Evolutionary conservation across 169 alveolate genomes (phyloP).

Genomic region (Eimeria sp.): DNA sequence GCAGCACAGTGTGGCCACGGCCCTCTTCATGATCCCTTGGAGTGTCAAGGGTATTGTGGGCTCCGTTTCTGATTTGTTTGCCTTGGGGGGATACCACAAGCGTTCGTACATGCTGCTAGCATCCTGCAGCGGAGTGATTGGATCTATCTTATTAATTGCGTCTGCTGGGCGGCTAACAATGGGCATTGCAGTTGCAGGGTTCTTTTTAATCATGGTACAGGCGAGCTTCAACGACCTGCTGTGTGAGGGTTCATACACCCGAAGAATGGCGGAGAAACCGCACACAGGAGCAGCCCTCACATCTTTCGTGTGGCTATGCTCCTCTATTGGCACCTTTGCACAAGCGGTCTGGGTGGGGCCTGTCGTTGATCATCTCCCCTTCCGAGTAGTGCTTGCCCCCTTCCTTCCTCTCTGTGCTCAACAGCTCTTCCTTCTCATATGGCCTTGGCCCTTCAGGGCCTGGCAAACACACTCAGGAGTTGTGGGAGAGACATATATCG

Average conservation of each 20-base stretch:
- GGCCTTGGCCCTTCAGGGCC: conserved; percentile 79
- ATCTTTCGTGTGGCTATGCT: conserved; percentile 80
- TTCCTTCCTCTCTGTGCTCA: conserved; percentile 72
- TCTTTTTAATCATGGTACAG: conserved; percentile 71
- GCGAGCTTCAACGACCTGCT: conserved; percentile 77
- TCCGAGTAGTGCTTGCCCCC: conserved; percentile 48
- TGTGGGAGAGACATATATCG: conserved; percentile 30
- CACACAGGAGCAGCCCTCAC: conserved; percentile 76
- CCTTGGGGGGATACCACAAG: conserved; percentile 80
- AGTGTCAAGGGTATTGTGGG: conserved; percentile 80
- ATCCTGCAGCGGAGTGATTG: conserved; percentile 70
- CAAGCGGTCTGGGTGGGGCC: conserved; percentile 83
- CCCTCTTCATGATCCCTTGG: conserved; percentile 82
- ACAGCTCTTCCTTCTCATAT: conserved; percentile 56
- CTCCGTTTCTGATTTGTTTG: conserved; percentile 73
- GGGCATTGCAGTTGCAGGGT: conserved; percentile 62
- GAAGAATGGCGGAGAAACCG: conserved; percentile 79
- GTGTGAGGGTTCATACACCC: conserved; percentile 79
- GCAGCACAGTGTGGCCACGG: conserved; percentile 78
- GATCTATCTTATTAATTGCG: conserved; percentile 38
- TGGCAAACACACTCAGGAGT: conserved; percentile 69
- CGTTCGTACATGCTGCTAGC: conserved; percentile 75
- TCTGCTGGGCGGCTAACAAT: conserved; percentile 46
- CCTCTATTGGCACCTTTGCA: conserved; percentile 67
- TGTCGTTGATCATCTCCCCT: conserved; percentile 74